Conservation (phyloP, 225 moss, liverwort and hornwort genomes). For the Climacium dendroides region DNA sequence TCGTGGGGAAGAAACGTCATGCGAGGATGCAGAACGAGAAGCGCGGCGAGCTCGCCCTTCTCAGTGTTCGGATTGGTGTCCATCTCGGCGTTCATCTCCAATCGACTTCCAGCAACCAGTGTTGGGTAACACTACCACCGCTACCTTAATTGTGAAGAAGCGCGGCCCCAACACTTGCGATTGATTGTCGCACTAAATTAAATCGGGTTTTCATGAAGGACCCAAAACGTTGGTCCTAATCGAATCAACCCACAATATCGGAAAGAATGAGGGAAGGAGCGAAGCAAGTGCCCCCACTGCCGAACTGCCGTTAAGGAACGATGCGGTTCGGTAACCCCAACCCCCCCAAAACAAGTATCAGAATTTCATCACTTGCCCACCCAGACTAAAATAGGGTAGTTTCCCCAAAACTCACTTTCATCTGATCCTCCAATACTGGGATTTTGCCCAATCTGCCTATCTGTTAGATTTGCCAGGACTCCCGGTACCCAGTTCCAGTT, state of each 20-base stretch:
- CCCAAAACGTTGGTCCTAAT: neutral
- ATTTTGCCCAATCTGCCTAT: neutral
- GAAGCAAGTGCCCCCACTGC: neutral
- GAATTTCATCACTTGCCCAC: neutral
- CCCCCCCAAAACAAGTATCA: neutral
- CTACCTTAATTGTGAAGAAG: neutral
- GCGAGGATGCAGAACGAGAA: neutral
- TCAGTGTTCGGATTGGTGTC: neutral
- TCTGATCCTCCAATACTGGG: neutral
- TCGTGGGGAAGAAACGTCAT: neutral
- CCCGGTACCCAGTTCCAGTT: neutral
- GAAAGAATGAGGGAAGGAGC: neutral
- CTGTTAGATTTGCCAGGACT: neutral
- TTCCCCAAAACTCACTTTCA: too few species aligned
- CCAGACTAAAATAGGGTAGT: neutral
- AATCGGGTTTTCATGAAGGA: too few species aligned
- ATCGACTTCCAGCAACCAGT: neutral
- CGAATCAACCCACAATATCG: neutral
- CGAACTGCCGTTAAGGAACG: too few species aligned
- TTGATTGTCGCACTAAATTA: neutral
- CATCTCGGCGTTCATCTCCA: neutral
- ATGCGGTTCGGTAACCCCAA: neutral
- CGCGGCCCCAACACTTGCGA: neutral
- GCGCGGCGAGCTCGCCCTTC: neutral
- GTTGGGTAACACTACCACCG: neutral